Evolutionary conservation across 2,329 filamentous ascomycete species (phyloP).

Genomic region (Nemania sp.): DNA sequence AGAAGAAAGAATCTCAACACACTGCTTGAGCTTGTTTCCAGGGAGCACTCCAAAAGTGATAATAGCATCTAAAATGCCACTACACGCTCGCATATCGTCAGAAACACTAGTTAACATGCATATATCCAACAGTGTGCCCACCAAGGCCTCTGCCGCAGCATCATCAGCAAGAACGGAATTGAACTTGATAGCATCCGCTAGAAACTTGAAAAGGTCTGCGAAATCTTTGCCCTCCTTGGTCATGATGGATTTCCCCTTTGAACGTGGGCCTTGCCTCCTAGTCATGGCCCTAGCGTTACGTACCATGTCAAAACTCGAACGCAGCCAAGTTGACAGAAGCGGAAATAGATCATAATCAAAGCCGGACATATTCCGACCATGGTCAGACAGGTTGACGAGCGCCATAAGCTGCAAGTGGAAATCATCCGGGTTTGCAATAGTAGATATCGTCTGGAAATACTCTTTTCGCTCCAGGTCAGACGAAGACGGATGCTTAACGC

Average conservation of each 20-base stretch:
- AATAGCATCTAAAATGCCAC: conserved; percentile 75
- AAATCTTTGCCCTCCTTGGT: conserved; percentile 72
- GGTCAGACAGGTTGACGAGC: conserved; percentile 70
- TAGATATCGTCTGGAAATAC: conserved; percentile 72
- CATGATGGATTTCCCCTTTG: conserved; percentile 56
- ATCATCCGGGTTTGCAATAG: conserved; percentile 68
- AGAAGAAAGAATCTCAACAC: conserved; percentile 77
- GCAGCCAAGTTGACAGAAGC: conserved; percentile 71
- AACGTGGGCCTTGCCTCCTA: conserved; percentile 61
- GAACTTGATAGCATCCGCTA: conserved; percentile 79
- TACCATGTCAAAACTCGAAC: conserved; percentile 65
- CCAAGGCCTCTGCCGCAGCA: conserved; percentile 68
- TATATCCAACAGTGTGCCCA: conserved; percentile 73
- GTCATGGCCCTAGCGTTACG: conserved; percentile 63
- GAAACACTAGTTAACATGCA: conserved; percentile 75
- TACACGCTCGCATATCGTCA: conserved; percentile 74
- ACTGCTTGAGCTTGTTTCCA: conserved; percentile 69
- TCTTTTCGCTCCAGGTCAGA: conserved; percentile 75
- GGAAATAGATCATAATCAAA: conserved; percentile 77
- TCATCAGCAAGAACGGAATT: conserved; percentile 77
- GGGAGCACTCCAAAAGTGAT: conserved; percentile 80
- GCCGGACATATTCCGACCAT: conserved; percentile 71
- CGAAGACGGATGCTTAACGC: conserved; percentile 70
- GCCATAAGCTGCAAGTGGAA: conserved; percentile 75
- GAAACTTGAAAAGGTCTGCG: conserved; percentile 71